Base-by-base conservation (phyloP, 306 rosid species). In the Castanea mollissima region DNA sequence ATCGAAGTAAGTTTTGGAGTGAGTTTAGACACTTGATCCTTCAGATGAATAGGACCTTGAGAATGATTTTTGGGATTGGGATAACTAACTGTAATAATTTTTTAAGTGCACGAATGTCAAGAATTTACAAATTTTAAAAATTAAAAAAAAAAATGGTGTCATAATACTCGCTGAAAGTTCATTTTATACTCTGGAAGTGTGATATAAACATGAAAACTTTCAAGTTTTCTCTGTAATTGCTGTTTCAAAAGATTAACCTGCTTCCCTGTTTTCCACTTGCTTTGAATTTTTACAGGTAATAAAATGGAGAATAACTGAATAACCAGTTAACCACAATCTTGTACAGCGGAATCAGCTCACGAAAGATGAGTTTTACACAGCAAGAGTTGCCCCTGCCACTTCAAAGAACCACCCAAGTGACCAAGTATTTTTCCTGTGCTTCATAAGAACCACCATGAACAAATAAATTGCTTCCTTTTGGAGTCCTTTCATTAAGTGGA, bases 271-370 rank as follows among this genome's bases (percentile, higher is more conserved):
- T 68, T 79, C 77, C 55, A 44, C 65, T 78, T 81, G 78, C 79
- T 83, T 80, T 74, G 82, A 77, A 85, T 84, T 87, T 84, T 86
- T 85, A 92, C 94, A 90, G 15, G 51, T 19, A n/a, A 82, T 38
- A 57, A 82, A 65, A 56, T 85, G 52, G 67, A 74, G 81, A 54
- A 79, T 27, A 77, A 67, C 46, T 60, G 81, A 54, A 79, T 27
- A 77, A 67, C 46, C 67, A 76, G 27, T 25, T 25, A 77, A 71
- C 46, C 67, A 76, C 79, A 80, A n/a, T 52, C 74, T 79, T 73
- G 63, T 76, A 83, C 34, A 72, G 86, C 80, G 59, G 81, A 74
- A 74, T 35, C 58, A 87, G 78, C 84, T 74, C 85, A 18, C 29
- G 31, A 35, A 77, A 78, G 73, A 56, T 79, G 8, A 67, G 10